Base-by-base conservation (phyloP, 2,329 filamentous ascomycete genomes). In the Arthroderma uncinatum region DNA sequence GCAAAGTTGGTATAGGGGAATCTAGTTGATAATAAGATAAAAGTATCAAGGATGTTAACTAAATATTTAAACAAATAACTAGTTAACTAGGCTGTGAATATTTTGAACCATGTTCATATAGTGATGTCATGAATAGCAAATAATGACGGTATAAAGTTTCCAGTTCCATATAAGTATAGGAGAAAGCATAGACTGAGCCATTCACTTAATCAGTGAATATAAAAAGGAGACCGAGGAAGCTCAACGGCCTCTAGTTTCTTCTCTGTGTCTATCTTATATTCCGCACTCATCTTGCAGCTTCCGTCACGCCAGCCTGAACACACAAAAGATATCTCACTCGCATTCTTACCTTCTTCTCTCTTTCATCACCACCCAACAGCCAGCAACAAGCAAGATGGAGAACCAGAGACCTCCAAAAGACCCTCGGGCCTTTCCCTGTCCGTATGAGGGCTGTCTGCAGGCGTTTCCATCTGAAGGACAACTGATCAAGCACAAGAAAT, bases 401-500 rank as follows among this genome's bases (percentile, higher is more conserved):
- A 30, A 16, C 21, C 21, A 48, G 21, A 48, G 28, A 21, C 30
- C 50, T 19, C 2, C 50, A 25, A 34, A 25, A n/a, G 25, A 25
- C 16, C 36, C 53, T 4, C 28, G 37, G 25, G 34, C 53, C 25
- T 68, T 75, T 59, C 67, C 60, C 16, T 81, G 79, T 67, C 75
- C 73, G 6, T 79, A 73, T 58, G 53, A 66, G 2, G 64, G 71
- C 53, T 83, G 81, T 69, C 60, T 64, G 21, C 65, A 68, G 39
- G 67, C 63, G 16, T 83, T 83, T 65, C 61, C 68, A 7, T 74
- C 70, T 0, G 64, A 68, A 9, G 69, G 72, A 44, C 71, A 71
- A 1, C 78, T 82, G 74, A 74, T 70, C 53, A 65, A 64, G 2
- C 81, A 83, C 70, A 82, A 82, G 64, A 69, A 67, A 16, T 57